Evolutionary conservation across 805 yeast species (phyloP).

Genomic region (Monosporozyma servazzii): DNA sequence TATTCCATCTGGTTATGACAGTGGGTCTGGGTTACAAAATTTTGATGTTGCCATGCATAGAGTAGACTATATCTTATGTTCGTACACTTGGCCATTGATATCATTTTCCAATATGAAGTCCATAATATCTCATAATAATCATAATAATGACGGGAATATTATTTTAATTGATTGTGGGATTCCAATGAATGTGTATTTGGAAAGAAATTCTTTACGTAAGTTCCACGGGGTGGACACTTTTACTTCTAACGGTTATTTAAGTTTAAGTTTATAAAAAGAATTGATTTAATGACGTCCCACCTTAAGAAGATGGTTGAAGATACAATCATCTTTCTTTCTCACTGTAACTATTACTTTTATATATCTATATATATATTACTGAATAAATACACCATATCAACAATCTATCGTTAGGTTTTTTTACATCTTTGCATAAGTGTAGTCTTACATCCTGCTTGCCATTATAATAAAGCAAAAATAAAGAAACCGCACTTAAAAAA

Average conservation of each 20-base stretch:
- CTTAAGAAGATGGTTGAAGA: not conserved
- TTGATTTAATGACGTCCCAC: not conserved
- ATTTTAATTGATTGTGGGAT: slow-evolving; percentile 63
- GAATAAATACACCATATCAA: not conserved
- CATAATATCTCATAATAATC: not conserved
- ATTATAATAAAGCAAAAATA: not conserved
- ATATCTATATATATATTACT: not conserved
- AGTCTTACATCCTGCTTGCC: not conserved
- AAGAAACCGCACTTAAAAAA: not conserved
- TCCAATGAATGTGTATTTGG: slow-evolving; percentile 45
- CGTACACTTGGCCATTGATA: slow-evolving; percentile 57
- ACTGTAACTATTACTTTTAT: not conserved
- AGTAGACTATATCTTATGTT: slow-evolving; percentile 53
- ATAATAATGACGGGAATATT: slow-evolving; percentile 28
- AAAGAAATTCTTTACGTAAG: slow-evolving; percentile 37
- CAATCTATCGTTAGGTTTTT: not conserved
- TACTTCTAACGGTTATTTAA: slow-evolving; percentile 4
- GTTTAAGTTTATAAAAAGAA: not conserved
- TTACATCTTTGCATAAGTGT: no score
- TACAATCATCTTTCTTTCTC: not conserved
- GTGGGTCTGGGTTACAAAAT: slow-evolving; percentile 55
- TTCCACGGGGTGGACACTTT: slow-evolving; percentile 33
- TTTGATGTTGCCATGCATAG: slow-evolving; percentile 31
- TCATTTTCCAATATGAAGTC: slow-evolving; percentile 6
- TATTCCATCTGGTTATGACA: slow-evolving; percentile 74